These are phyloP conservation scores for Blastobotrys indianensis DNA, from an alignment of 1,139 yeast species.

Conservation along the genomic window DNA sequence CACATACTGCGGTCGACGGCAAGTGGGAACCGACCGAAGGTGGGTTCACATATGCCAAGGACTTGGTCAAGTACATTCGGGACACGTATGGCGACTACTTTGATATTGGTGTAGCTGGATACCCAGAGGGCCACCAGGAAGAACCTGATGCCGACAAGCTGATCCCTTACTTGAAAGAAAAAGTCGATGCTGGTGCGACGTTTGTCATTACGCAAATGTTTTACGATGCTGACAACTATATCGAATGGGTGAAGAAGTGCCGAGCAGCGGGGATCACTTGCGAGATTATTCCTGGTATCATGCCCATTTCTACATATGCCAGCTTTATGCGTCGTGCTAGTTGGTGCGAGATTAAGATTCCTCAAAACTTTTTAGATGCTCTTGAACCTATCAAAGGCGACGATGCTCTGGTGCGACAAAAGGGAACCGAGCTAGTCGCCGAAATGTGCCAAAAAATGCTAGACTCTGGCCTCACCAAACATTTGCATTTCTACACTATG, in stretches of 20 bases:
- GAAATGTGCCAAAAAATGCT: constrained; percentile 75
- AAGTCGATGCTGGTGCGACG: constrained; percentile 88
- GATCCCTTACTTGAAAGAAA: constrained; percentile 68
- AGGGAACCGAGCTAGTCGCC: constrained; percentile 76
- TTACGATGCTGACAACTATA: constrained; percentile 81
- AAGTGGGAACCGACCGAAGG: constrained; percentile 49
- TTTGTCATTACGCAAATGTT: constrained; percentile 91
- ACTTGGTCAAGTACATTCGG: constrained; percentile 73
- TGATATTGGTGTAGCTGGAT: constrained; percentile 88
- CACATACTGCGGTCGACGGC: constrained; percentile 49
- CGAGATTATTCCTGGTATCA: constrained; percentile 95
- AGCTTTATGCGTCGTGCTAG: constrained; percentile 88
- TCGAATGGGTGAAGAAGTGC: constrained; percentile 71
- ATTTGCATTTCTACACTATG: constrained; percentile 94
- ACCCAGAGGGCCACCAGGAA: constrained; percentile 98
- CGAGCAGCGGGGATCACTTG: constrained; percentile 70
- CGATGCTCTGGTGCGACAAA: constrained; percentile 79
- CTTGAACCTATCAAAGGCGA: constrained; percentile 86
- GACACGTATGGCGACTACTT: constrained; percentile 66
- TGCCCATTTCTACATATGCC: constrained; percentile 95
- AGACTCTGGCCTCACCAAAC: constrained; percentile 67
- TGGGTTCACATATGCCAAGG: constrained; percentile 72
- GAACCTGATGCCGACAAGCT: constrained; percentile 56
- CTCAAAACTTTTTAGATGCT: constrained; percentile 61
- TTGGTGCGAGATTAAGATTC: constrained; percentile 85